phyloP scores from a whole-genome alignment of 345 rosid species.

The Erysimum cheiranthoides region DNA sequence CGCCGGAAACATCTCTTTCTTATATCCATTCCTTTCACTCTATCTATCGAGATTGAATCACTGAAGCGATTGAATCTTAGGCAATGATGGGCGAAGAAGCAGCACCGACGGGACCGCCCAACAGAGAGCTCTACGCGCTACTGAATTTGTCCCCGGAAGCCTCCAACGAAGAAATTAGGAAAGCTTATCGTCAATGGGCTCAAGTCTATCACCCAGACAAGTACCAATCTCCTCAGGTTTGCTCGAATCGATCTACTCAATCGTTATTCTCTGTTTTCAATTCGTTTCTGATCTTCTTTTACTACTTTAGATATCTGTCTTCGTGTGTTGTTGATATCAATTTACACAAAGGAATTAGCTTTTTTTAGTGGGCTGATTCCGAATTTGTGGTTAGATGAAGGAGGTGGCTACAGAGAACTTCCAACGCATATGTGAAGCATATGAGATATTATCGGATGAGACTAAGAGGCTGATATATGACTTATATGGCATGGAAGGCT shows the following conservation, averaged over 20 bases:
- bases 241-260: conserved; percentile 14
- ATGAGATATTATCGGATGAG: conserved; percentile 87
- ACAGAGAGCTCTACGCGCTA: conserved; percentile 81
- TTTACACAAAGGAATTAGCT: conserved; percentile 10
- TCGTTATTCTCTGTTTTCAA: neutral
- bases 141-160: conserved; percentile 92
- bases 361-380: conserved; percentile 12
- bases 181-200: conserved; percentile 95
- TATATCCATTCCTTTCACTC: neutral
- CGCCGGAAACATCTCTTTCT: conserved; percentile 22
- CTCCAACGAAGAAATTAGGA: conserved; percentile 86
- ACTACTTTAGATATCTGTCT: neutral
- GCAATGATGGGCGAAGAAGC: conserved; percentile 42
- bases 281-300: neutral
- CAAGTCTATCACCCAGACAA: conserved; percentile 99
- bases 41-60: neutral
- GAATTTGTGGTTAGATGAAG: conserved; percentile 67
- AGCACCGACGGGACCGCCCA: conserved; percentile 52
- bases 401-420: conserved; percentile 87
- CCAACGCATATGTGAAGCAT: conserved; percentile 90
- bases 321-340: neutral
- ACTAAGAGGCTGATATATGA: conserved; percentile 82
- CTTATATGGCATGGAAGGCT: conserved; percentile 94
- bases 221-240: conserved; percentile 73
- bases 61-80: neutral